A percentile compares a stretch with the other conserved stretches of the same genome.
phyloP scores from a whole-genome alignment of 352 stramenopile species.

The Phytopythium vexans region DNA sequence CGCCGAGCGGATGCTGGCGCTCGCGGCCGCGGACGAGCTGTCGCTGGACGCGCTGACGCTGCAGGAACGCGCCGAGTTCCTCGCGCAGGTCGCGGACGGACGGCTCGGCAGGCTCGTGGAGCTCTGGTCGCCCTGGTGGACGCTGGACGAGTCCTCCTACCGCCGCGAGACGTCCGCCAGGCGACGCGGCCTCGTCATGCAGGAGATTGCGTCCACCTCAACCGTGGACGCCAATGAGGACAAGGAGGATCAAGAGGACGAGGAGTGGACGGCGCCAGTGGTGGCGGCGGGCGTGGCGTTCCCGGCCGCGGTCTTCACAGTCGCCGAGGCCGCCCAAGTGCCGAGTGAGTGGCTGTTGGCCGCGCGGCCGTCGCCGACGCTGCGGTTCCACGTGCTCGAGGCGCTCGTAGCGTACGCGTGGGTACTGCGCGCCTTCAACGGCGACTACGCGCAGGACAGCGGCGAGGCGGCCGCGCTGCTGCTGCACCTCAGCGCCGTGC shows the following conservation, averaged over 20 bases:
- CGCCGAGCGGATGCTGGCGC: conserved; percentile 37
- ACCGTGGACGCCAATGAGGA: conserved; percentile 2
- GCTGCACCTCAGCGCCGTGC: conserved; percentile 44
- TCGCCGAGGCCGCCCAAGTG: conserved; percentile 25
- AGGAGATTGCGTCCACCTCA: conserved; percentile 26
- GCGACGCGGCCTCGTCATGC: conserved; percentile 43
- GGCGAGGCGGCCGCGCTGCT: conserved; percentile 40
- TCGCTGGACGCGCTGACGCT: conserved; percentile 61
- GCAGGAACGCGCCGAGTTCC: conserved; percentile 53
- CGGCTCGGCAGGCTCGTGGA: conserved; percentile 57
- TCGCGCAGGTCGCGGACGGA: conserved; percentile 61
- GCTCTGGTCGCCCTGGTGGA: conserved; percentile 78
- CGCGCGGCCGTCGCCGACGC: conserved; percentile 27
- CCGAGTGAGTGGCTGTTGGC: conserved; percentile 24
- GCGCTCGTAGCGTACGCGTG: conserved; percentile 66
- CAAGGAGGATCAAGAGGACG: conserved; percentile 7
- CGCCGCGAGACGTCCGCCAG: conserved; percentile 37
- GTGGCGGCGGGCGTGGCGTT: conserved; percentile 24
- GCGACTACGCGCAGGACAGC: conserved; percentile 63
- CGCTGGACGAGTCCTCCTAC: conserved; percentile 40
- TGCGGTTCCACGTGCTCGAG: conserved; percentile 66
- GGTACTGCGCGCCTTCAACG: conserved; percentile 74
- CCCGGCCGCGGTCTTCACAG: conserved; percentile 49
- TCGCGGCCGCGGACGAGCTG: conserved; percentile 53
- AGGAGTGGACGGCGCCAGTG: neutral